Evolutionary conservation across 2,329 filamentous ascomycete genomes (phyloP).

Genomic region (Paraphoma chrysanthemicola): DNA sequence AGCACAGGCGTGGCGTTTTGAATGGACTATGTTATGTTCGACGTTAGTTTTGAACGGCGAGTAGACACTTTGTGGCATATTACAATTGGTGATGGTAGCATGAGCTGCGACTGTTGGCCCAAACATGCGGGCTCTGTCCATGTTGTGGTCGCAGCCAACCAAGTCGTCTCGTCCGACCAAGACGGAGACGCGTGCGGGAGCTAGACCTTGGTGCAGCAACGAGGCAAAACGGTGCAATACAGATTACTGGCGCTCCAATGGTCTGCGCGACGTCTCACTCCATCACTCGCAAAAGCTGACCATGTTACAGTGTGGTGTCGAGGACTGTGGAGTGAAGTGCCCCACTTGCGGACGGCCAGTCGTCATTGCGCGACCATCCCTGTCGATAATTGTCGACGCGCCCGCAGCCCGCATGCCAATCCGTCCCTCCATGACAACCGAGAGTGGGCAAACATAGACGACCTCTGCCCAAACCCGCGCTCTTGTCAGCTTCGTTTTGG

Average conservation of each 20-base stretch:
- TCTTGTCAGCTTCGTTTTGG: background rate
- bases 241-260: background rate
- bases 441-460: conserved; percentile 17
- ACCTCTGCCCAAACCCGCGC: background rate
- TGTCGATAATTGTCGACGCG: conserved; percentile 20
- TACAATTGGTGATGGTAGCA: background rate
- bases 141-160: conserved; percentile 14
- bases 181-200: conserved; percentile 17
- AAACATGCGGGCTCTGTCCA: conserved; percentile 6
- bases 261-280: background rate
- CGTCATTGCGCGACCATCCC: conserved; percentile 13
- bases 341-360: background rate
- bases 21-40: background rate
- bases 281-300: background rate
- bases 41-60: background rate
- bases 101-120: conserved; percentile 1
- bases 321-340: background rate
- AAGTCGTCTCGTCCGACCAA: conserved; percentile 1
- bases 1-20: background rate
- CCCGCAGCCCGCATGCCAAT: conserved; percentile 16
- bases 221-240: conserved; percentile 2
- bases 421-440: conserved; percentile 25
- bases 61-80: too few relatives aligned
- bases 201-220: conserved; percentile 9
- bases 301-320: background rate